Base-by-base conservation (phyloP, 345 rosid genomes). In the Heritiera fomes region DNA sequence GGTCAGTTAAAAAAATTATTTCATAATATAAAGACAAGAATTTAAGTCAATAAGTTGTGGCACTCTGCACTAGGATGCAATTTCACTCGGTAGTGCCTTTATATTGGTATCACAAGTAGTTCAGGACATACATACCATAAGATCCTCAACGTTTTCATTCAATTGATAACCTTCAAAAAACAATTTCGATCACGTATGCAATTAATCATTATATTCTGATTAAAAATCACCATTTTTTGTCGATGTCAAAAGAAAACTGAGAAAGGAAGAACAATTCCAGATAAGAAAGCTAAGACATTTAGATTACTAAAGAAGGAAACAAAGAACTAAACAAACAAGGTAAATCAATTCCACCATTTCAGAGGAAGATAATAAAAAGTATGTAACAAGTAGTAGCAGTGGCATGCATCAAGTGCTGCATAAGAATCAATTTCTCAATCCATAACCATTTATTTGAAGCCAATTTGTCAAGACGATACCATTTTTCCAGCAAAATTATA, bases 381-480 rank as follows among this genome's bases (percentile, higher is more conserved):
- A 15, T 18, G 32, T 53, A 55, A 34, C 32, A 34, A 73, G 61
- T 53, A 72, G 63, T 11, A 53, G 63, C 30, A 10, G 13, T 12
- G 58, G 40, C 74, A 47, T 47, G 38, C 74, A 47, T 47, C 40
- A 28, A 47, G 11, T 70, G 58, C n/a, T 1, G 5, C 28, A 38
- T 53, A 53, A 72, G 18, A n/a, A 38, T 38, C 62, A 55, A 53
- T 53, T 53, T 55, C 63, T 71, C 75, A 53, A 50, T 71, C 74
- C 76, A 9, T 17, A 18, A 11, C 63, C 10, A 52, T 32, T 52
- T 72, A 53, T 53, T 34, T 34, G 8, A 53, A 34, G 32, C 9
- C 60, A 7, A 50, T 30, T 50, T 71, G 60, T 15, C 20, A 71
- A 71, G 75, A 15, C 12, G 30, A 14, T 49, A 53, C 30, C 28